Evolutionary conservation across 768 basidiomycete genomes (phyloP), one percentile per base, ranked within the genome.

Genomic region (Mycena polygramma): DNA sequence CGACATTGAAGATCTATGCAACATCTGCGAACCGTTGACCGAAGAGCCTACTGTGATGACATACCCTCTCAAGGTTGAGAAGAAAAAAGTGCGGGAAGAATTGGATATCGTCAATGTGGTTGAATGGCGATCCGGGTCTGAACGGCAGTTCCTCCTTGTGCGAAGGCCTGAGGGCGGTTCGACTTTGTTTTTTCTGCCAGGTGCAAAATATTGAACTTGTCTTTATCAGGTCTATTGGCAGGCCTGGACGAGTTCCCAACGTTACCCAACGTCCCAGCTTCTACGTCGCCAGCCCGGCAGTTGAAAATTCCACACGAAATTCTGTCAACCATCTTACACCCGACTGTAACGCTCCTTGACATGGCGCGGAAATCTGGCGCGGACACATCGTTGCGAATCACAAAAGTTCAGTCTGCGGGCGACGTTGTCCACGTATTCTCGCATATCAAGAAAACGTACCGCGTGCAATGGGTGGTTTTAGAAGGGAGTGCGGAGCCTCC

Each of bases 161-260:
- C 90, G 92, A 76, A 85, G 97, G 73, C 96, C 96, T 22, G 90
- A 95, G 77, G 88, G 88, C 77, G 97, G 96, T 96, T 74, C 75
- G 85, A 71, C 22, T 39, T 52, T 55, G 67, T 37, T 46, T 70
- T 17, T 7, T 54, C 19, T 49, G 11, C 41, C 9, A n/a, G 1
- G 24, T 30, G 30, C 6, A 3, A 30, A 30, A 45, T 4, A 13
- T 37, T 51, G 48, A 62, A 55, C 9, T 54, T 24, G 45, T 72
- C 41, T 57, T 70, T 72, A 41, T 35, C 69, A 98, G 97, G 97
- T 26, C 90, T 98, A 54, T 84, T 98, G 62, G 97, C 95, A 22
- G 95, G 97, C 13, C 82, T 98, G 49, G 91, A 92, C 78, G 96
- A 98, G 76, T 96, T 96, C 82, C 94, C 95, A 64, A 89, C 93